phyloP scores from a whole-genome alignment of 306 rosid genomes.

The Phaseolus lunatus region DNA sequence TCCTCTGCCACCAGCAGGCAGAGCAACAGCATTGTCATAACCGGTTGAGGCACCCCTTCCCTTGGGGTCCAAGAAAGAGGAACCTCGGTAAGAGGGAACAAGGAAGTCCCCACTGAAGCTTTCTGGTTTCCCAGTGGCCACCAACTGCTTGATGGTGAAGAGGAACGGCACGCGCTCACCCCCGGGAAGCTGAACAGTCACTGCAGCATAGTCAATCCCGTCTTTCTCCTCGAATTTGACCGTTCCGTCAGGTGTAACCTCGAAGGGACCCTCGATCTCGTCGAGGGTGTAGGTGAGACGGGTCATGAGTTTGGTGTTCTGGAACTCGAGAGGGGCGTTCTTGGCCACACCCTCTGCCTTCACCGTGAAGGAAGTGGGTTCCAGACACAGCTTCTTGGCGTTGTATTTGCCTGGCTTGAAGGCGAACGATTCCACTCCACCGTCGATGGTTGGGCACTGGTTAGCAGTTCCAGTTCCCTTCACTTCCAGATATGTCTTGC shows the following conservation, averaged over 20 bases:
- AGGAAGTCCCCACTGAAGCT: slow-evolving; percentile 73
- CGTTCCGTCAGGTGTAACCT: slow-evolving; percentile 70
- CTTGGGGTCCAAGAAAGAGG: slow-evolving; percentile 98
- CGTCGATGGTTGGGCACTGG: slow-evolving; percentile 95
- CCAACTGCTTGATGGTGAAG: slow-evolving; percentile 89
- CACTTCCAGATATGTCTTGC: slow-evolving; percentile 93
- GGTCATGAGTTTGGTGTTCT: slow-evolving; percentile 97
- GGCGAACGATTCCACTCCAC: slow-evolving; percentile 78
- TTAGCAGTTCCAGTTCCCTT: slow-evolving; percentile 94
- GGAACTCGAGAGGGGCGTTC: slow-evolving; percentile 85
- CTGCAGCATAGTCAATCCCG: slow-evolving; percentile 91
- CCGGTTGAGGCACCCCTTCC: slow-evolving; percentile 95
- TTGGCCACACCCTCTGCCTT: slow-evolving; percentile 89
- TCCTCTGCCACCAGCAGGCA: slow-evolving; percentile 96
- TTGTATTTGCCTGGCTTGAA: slow-evolving; percentile 87
- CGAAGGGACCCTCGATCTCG: slow-evolving; percentile 95
- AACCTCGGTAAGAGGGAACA: slow-evolving; percentile 92
- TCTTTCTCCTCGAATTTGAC: slow-evolving; percentile 90
- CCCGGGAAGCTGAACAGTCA: slow-evolving; percentile 85
- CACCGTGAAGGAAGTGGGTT: slow-evolving; percentile 96
- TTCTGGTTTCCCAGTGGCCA: slow-evolving; percentile 90
- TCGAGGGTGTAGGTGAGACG: slow-evolving; percentile 95
- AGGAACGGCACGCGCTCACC: slow-evolving; percentile 98
- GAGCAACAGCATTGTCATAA: slow-evolving; percentile 84
- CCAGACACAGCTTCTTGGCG: slow-evolving; percentile 80